Evolutionary conservation across 2,329 filamentous ascomycete genomes (phyloP).

Genomic region (Cytospora paraplurivora): DNA sequence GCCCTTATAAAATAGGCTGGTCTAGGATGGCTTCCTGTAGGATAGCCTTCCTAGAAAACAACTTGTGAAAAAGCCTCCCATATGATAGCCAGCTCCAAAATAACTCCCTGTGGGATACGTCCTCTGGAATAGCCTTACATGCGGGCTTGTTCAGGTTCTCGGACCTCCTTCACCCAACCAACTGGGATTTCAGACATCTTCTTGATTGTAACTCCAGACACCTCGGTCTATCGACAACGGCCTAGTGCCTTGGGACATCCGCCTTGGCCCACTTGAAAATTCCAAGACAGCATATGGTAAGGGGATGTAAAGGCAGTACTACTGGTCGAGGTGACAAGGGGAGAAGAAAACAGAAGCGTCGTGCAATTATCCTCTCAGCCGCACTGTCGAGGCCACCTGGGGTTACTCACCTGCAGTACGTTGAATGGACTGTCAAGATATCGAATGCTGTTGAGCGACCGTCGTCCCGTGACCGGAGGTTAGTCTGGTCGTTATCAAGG

Average conservation of each 20-base stretch:
- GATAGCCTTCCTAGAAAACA: too few relatives aligned
- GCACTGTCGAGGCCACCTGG: not conserved
- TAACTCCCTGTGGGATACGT: too few relatives aligned
- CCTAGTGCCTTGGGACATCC: not conserved
- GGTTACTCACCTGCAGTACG: not conserved
- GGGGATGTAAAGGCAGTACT: not conserved
- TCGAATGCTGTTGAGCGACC: constrained; percentile 16
- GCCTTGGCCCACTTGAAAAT: not conserved
- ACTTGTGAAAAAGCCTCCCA: too few relatives aligned
- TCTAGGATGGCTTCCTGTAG: too few relatives aligned
- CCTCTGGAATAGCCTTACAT: too few relatives aligned
- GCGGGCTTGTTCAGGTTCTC: too few relatives aligned
- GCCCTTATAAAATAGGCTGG: too few relatives aligned
- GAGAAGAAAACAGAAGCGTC: not conserved
- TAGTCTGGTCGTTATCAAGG: constrained; percentile 10
- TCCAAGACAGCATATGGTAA: not conserved
- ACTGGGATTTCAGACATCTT: too few relatives aligned
- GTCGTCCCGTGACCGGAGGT: constrained; percentile 1
- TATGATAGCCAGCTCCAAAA: too few relatives aligned
- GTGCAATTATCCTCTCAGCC: not conserved
- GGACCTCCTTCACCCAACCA: too few relatives aligned
- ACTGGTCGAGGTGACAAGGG: not conserved
- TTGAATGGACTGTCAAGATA: not conserved
- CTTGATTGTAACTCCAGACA: too few relatives aligned
- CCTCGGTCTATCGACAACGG: too few relatives aligned